phyloP scores from a whole-genome alignment of 2,329 filamentous ascomycete genomes.

The Sclerotinia borealis region DNA sequence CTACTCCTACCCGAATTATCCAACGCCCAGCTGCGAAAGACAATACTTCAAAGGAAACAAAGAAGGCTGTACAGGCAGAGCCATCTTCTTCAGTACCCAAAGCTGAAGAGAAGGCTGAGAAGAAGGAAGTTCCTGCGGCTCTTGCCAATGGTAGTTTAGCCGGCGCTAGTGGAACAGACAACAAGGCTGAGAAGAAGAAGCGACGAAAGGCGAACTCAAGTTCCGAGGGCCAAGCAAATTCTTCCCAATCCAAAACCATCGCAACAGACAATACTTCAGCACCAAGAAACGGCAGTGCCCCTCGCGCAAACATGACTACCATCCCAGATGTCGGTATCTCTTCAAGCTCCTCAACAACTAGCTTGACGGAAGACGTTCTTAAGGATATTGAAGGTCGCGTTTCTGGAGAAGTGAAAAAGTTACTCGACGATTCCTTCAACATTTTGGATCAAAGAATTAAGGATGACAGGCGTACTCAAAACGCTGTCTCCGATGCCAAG shows the following conservation, averaged over 20 bases:
- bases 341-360: conserved; percentile 14
- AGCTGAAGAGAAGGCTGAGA: conserved; percentile 37
- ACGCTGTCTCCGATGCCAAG: conserved; percentile 56
- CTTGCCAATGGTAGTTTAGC: conserved; percentile 25
- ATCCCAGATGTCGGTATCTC: conserved; percentile 16
- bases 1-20: conserved; percentile 25
- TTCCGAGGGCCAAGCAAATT: conserved; percentile 15
- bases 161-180: conserved; percentile 37
- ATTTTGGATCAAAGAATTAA: conserved; percentile 57
- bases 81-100: conserved; percentile 20
- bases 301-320: conserved; percentile 20
- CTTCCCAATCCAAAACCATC: conserved; percentile 28
- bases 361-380: conserved; percentile 40
- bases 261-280: conserved; percentile 31
- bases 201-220: conserved; percentile 60
- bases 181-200: conserved; percentile 58
- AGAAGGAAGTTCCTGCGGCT: conserved; percentile 22
- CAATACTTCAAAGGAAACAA: conserved; percentile 23
- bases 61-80: conserved; percentile 24
- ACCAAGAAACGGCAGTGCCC: conserved; percentile 24
- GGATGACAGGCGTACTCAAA: conserved; percentile 61
- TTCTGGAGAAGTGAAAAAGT: conserved; percentile 40
- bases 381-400: conserved; percentile 45
- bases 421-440: conserved; percentile 52
- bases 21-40: conserved; percentile 28